A percentile compares a stretch with the other conserved stretches of the same genome.
These are phyloP conservation scores for Akanthomyces lecanii DNA, from an alignment of 2,329 filamentous ascomycete species.

Conservation along the genomic window DNA sequence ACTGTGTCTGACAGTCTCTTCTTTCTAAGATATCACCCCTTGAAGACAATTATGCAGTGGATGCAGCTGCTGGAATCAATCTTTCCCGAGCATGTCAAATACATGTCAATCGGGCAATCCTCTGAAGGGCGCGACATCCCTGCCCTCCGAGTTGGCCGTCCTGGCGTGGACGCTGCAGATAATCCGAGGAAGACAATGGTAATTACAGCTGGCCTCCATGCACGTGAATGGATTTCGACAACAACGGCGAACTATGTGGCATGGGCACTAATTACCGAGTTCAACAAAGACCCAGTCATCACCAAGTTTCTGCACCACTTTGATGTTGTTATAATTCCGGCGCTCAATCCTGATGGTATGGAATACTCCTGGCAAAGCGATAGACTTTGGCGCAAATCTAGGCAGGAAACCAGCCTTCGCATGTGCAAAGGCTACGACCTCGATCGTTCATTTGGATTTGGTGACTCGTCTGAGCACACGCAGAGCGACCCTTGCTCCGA, in stretches of 20 bases:
- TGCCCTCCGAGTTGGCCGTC: conserved; percentile 70
- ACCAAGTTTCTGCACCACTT: conserved; percentile 78
- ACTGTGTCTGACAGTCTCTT: conserved; percentile 66
- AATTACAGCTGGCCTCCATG: conserved; percentile 82
- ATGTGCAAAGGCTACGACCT: conserved; percentile 88
- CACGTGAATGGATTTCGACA: conserved; percentile 92
- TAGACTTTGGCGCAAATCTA: conserved; percentile 90
- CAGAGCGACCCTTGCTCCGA: conserved; percentile 83
- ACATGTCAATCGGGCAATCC: conserved; percentile 74
- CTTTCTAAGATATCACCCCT: conserved; percentile 87
- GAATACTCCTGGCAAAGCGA: conserved; percentile 91
- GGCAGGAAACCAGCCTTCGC: conserved; percentile 73
- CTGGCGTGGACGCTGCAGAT: conserved; percentile 38
- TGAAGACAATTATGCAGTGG: conserved; percentile 81
- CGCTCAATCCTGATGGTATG: conserved; percentile 90
- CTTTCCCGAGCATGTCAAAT: conserved; percentile 75
- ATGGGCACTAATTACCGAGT: conserved; percentile 80
- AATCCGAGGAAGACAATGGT: conserved; percentile 69
- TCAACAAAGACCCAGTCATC: conserved; percentile 66
- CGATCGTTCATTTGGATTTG: conserved; percentile 79
- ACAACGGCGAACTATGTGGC: conserved; percentile 88
- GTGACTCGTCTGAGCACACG: conserved; percentile 68
- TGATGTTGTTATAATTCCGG: conserved; percentile 84
- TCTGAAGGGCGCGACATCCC: conserved; percentile 85
- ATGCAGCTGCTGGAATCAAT: conserved; percentile 85